phyloP scores from a whole-genome alignment of 306 rosid genomes.

The Morella rubra region DNA sequence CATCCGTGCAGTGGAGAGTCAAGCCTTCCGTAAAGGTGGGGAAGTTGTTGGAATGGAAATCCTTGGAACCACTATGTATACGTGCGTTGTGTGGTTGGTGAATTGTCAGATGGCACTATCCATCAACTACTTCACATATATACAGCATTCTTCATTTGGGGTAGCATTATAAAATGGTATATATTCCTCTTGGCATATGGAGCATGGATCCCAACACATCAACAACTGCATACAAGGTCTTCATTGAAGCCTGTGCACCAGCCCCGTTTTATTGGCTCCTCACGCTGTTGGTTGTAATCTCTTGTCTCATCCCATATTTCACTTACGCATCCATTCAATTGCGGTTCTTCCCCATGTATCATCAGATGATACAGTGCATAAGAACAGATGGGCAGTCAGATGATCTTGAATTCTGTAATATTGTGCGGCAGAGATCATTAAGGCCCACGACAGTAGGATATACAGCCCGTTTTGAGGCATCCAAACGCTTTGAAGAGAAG shows the following conservation, averaged over 20 bases:
- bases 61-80: slow-evolving; percentile 80
- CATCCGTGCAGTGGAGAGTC: slow-evolving; percentile 52
- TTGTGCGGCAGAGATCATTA: slow-evolving; percentile 77
- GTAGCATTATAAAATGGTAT: slow-evolving; percentile 76
- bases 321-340: slow-evolving; percentile 60
- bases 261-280: slow-evolving; percentile 75
- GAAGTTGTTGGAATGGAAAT: slow-evolving; percentile 62
- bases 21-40: slow-evolving; percentile 84
- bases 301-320: slow-evolving; percentile 73
- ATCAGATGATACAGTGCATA: slow-evolving; percentile 94
- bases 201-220: slow-evolving; percentile 67
- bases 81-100: slow-evolving; percentile 90
- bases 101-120: slow-evolving; percentile 96
- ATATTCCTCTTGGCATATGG: slow-evolving; percentile 84
- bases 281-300: slow-evolving; percentile 56
- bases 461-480: slow-evolving; percentile 89
- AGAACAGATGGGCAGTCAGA: slow-evolving; percentile 62
- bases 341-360: slow-evolving; percentile 81
- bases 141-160: slow-evolving; percentile 97
- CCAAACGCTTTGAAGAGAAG: slow-evolving; percentile 51
- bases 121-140: slow-evolving; percentile 74
- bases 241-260: slow-evolving; percentile 87
- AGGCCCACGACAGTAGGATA: slow-evolving; percentile 75
- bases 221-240: slow-evolving; percentile 85
- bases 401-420: slow-evolving; percentile 75